Evolutionary conservation across 805 yeast genomes (phyloP), one percentile per base, ranked within the genome.

Genomic region (Wickerhamiella hasegawae): DNA sequence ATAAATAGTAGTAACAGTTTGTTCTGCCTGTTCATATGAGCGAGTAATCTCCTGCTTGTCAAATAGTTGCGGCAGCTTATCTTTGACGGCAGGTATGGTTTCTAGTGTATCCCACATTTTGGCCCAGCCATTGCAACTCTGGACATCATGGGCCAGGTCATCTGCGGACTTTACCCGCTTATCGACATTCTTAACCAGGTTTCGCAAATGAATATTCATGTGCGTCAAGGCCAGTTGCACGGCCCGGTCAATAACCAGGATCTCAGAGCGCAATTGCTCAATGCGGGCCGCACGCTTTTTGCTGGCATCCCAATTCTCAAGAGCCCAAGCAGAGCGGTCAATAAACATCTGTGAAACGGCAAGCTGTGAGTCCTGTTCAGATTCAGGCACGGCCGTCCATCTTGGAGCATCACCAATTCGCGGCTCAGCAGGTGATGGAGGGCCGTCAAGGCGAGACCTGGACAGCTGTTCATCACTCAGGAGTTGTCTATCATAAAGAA

Each of bases 401-500:
- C n/a, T n/a, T n/a, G n/a, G n/a, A n/a, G n/a, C n/a, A n/a, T n/a
- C n/a, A n/a, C n/a, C n/a, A n/a, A n/a, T n/a, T n/a, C n/a, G n/a
- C n/a, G n/a, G n/a, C n/a, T n/a, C n/a, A n/a, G n/a, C n/a, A n/a
- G n/a, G n/a, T n/a, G n/a, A n/a, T n/a, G n/a, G n/a, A n/a, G n/a
- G n/a, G n/a, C n/a, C n/a, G n/a, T n/a, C n/a, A n/a, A n/a, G n/a
- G n/a, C n/a, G n/a, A n/a, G n/a, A n/a, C n/a, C n/a, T n/a, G n/a
- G n/a, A n/a, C n/a, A 28, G 20, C 20, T 17, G 31, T n/a, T 28
- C 20, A 18, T 30, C 16, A n/a, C 25, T 19, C 19, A 48, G 38
- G 12, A 42, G 35, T 8, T 39, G 37, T 22, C 38, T 43, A 33
- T 51, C 56, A 36, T 45, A 55, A 15, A 51, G 34, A 31, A 43